Conservation (phyloP, 164 flowering plant genomes). For the Magnolia officinalis region DNA sequence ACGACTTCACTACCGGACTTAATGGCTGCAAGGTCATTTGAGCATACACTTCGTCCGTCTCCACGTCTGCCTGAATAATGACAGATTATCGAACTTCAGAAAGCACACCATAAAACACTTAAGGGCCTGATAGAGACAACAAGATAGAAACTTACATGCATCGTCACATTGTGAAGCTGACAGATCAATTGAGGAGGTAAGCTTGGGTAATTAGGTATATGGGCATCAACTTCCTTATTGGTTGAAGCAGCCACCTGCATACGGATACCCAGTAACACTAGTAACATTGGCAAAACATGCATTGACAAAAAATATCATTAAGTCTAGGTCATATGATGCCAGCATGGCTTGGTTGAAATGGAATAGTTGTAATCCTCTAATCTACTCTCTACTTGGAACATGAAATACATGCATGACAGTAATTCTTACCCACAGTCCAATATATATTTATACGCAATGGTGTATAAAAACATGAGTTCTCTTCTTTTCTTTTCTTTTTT, state of each 20-base stretch:
- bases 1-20: slow-evolving; percentile 44
- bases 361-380: no score
- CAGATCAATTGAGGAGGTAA: slow-evolving; percentile 88
- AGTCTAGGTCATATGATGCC: background rate
- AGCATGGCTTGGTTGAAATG: background rate
- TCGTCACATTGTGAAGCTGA: slow-evolving; percentile 87
- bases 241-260: slow-evolving; percentile 84
- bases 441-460: no score
- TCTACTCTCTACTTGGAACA: no score
- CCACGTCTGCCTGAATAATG: slow-evolving; percentile 76
- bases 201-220: slow-evolving; percentile 82
- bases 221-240: slow-evolving; percentile 83
- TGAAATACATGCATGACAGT: no score
- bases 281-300: background rate
- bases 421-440: no score
- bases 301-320: background rate
- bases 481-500: no score
- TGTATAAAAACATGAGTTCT: no score
- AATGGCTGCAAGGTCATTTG: slow-evolving; percentile 96
- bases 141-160: slow-evolving; percentile 67
- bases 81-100: slow-evolving; percentile 10
- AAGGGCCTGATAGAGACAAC: background rate
- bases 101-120: background rate
- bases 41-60: slow-evolving; percentile 93
- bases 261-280: background rate